Percentiles rank a stretch among this genome's conserved stretches.
These are phyloP conservation scores for Ailanthus altissimus DNA, from an alignment of 345 rosid genomes.

Conservation along the genomic window DNA sequence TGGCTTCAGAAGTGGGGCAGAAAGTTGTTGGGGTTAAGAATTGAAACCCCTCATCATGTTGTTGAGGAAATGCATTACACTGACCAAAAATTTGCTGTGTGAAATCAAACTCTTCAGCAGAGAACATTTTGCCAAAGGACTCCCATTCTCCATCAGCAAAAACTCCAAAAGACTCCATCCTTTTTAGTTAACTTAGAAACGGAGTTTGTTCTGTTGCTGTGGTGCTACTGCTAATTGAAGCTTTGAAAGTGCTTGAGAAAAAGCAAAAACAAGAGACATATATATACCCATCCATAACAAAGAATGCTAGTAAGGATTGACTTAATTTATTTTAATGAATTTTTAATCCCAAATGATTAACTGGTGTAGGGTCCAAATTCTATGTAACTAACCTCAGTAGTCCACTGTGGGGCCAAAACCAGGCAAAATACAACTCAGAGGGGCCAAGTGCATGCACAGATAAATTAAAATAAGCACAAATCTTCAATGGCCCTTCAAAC, in stretches of 20 bases:
- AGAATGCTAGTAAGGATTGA: constrained; percentile 43
- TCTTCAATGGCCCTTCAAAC: constrained; percentile 24
- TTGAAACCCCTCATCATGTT: constrained; percentile 18
- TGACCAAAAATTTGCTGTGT: constrained; percentile 31
- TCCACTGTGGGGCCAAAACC: constrained; percentile 49
- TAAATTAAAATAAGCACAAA: constrained; percentile 31
- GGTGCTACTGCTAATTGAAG: constrained; percentile 17
- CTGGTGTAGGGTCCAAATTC: constrained; percentile 35
- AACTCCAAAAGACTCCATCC: constrained; percentile 45
- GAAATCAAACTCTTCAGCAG: constrained; percentile 38
- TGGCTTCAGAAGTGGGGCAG: constrained; percentile 30
- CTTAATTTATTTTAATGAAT: constrained; percentile 33
- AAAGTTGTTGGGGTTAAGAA: constrained; percentile 24
- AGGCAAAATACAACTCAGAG: constrained; percentile 57
- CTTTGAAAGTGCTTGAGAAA: constrained; percentile 23
- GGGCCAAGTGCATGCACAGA: constrained; percentile 40
- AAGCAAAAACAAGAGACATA: constrained; percentile 25
- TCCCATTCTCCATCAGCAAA: constrained; percentile 56
- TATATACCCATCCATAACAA: constrained; percentile 32
- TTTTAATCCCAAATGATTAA: constrained; percentile 36
- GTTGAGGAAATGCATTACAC: constrained; percentile 30
- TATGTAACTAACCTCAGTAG: constrained; percentile 44
- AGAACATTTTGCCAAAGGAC: constrained; percentile 39
- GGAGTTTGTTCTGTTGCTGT: constrained; percentile 11
- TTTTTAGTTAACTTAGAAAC: background rate